A percentile compares a stretch with the other conserved stretches of the same genome.
phyloP scores from a whole-genome alignment of 2,329 filamentous ascomycete genomes.

The Diatrype stigma region DNA sequence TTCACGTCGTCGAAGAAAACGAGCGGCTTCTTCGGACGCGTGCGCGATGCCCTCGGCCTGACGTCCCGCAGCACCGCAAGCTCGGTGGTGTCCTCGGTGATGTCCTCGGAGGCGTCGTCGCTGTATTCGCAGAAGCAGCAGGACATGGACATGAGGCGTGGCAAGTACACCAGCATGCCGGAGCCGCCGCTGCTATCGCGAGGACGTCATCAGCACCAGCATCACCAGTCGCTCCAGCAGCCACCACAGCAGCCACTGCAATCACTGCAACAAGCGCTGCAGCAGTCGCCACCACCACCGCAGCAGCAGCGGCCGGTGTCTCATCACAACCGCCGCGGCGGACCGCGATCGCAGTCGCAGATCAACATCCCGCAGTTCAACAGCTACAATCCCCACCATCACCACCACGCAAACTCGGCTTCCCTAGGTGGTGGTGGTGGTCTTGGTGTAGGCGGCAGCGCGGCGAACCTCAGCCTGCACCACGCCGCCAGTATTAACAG shows the following conservation, averaged over 20 bases:
- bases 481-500: neutral
- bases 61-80: constrained; percentile 3
- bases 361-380: constrained; percentile 19
- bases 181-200: constrained; percentile 11
- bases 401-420: neutral
- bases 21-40: constrained; percentile 25
- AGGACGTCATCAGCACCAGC: neutral
- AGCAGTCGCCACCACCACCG: neutral
- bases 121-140: constrained; percentile 9
- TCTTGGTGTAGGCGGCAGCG: neutral
- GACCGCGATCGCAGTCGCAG: constrained; percentile 23
- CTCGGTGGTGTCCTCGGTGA: constrained; percentile 1
- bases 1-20: constrained; percentile 25
- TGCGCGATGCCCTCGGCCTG: constrained; percentile 24
- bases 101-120: neutral
- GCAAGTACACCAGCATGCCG: constrained; percentile 28
- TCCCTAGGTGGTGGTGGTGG: neutral
- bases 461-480: neutral
- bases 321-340: constrained; percentile 7
- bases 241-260: too few relatives aligned
- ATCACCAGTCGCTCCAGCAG: too few relatives aligned
- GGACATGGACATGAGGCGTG: constrained; percentile 5
- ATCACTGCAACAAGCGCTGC: constrained; percentile 7
- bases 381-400: too few relatives aligned
- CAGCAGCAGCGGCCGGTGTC: constrained; percentile 8